Percentiles rank a stretch among this genome's conserved stretches.
phyloP scores from a whole-genome alignment of 306 rosid species.

The Gillenia trifoliata region DNA sequence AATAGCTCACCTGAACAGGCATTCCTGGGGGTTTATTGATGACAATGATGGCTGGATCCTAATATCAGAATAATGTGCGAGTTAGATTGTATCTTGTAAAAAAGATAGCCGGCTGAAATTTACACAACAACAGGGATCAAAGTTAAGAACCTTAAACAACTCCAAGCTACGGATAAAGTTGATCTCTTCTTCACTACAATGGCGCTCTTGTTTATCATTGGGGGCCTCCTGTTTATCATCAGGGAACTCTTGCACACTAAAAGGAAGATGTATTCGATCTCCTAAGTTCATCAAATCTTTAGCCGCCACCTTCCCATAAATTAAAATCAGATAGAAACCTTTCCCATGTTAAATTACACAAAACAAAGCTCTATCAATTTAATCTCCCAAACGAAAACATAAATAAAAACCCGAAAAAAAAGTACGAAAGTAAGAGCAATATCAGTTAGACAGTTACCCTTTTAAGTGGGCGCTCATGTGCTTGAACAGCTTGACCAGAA shows the following conservation, averaged over 20 bases:
- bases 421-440: no score
- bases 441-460: constrained; percentile 61
- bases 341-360: not conserved
- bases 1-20: constrained; percentile 72
- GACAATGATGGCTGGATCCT: constrained; percentile 78
- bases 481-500: constrained; percentile 15
- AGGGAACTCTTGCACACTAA: constrained; percentile 41
- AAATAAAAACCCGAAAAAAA: not conserved
- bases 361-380: not conserved
- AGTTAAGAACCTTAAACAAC: constrained; percentile 58
- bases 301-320: constrained; percentile 50
- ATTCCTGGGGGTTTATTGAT: constrained; percentile 90
- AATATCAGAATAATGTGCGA: not conserved
- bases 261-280: constrained; percentile 67
- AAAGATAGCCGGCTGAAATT: not conserved
- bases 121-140: not conserved
- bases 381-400: not conserved
- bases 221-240: constrained; percentile 28
- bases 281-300: constrained; percentile 65
- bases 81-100: not conserved
- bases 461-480: constrained; percentile 28
- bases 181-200: constrained; percentile 49
- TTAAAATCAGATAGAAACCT: constrained; percentile 15
- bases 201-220: constrained; percentile 24
- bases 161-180: constrained; percentile 51